Evolutionary conservation across 1,284 basidiomycete genomes (phyloP).

Genomic region (Waitea zeae): DNA sequence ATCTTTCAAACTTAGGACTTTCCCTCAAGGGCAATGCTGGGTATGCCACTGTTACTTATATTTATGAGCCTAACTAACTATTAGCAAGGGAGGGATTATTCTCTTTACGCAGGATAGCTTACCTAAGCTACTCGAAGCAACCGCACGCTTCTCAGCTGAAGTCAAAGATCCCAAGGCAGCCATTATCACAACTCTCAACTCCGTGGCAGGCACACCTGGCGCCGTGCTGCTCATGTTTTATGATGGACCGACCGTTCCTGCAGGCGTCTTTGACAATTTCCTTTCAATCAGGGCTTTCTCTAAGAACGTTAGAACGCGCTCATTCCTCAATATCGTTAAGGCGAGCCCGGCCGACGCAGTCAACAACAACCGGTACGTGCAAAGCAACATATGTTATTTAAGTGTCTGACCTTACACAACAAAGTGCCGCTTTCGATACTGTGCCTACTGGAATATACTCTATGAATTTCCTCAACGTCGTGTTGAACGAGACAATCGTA

Average conservation of each 20-base stretch:
- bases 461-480: constrained; percentile 21
- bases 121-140: constrained; percentile 23
- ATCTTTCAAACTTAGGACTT: constrained; percentile 31
- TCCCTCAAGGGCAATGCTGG: constrained; percentile 41
- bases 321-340: constrained; percentile 21
- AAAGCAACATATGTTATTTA: no score
- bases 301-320: constrained; percentile 16
- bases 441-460: constrained; percentile 25
- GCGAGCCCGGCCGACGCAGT: constrained; percentile 23
- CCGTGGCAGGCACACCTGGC: constrained; percentile 13
- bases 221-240: constrained; percentile 21
- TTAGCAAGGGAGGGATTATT: constrained; percentile 36
- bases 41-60: constrained; percentile 15
- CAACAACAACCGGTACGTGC: constrained; percentile 13
- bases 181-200: constrained; percentile 37
- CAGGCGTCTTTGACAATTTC: constrained; percentile 23
- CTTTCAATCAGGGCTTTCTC: constrained; percentile 15
- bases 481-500: constrained; percentile 31
- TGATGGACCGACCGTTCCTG: constrained; percentile 20
- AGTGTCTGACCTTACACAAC: no score
- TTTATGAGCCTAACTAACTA: not conserved
- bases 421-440: no score
- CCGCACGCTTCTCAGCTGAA: constrained; percentile 25
- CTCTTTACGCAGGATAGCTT: constrained; percentile 19
- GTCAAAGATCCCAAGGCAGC: constrained; percentile 38